Conservation (phyloP, 495 filamentous ascomycete species). For the Parachaetomium inaequale region DNA sequence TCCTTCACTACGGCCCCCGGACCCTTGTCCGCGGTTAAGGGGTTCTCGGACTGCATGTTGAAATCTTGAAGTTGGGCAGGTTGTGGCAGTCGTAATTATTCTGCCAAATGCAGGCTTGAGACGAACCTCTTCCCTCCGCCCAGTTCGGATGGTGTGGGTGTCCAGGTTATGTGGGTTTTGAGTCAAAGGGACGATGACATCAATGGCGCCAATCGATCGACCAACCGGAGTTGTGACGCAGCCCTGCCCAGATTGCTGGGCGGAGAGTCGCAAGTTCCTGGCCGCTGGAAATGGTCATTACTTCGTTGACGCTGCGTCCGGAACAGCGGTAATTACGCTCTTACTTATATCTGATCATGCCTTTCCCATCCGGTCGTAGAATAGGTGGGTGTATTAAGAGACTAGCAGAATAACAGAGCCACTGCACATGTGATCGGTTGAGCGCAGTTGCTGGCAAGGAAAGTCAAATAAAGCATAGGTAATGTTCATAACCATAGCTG, state of each 20-base stretch:
- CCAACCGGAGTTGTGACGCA: constrained; percentile 13
- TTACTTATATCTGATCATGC: too few relatives aligned
- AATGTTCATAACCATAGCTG: too few relatives aligned
- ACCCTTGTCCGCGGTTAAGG: constrained; percentile 10
- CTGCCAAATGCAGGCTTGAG: neutral
- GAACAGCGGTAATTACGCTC: too few relatives aligned
- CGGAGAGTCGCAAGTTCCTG: too few relatives aligned
- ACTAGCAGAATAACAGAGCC: too few relatives aligned
- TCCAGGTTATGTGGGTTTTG: neutral
- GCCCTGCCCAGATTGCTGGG: neutral
- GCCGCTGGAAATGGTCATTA: too few relatives aligned
- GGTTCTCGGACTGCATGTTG: constrained; percentile 1
- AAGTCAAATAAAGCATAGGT: too few relatives aligned
- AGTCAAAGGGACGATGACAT: constrained; percentile 25
- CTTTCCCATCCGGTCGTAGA: too few relatives aligned
- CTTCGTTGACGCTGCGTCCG: too few relatives aligned
- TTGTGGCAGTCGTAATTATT: neutral
- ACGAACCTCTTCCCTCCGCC: neutral
- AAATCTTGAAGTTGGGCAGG: neutral
- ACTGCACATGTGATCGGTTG: too few relatives aligned
- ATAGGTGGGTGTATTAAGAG: too few relatives aligned
- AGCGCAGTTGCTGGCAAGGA: too few relatives aligned
- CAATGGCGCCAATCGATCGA: constrained; percentile 15
- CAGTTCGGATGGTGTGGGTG: neutral
- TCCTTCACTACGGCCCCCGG: constrained; percentile 29